These are phyloP conservation scores for Camellia oleifera DNA, from an alignment of 179 eudicot genomes.

Conservation along the genomic window DNA sequence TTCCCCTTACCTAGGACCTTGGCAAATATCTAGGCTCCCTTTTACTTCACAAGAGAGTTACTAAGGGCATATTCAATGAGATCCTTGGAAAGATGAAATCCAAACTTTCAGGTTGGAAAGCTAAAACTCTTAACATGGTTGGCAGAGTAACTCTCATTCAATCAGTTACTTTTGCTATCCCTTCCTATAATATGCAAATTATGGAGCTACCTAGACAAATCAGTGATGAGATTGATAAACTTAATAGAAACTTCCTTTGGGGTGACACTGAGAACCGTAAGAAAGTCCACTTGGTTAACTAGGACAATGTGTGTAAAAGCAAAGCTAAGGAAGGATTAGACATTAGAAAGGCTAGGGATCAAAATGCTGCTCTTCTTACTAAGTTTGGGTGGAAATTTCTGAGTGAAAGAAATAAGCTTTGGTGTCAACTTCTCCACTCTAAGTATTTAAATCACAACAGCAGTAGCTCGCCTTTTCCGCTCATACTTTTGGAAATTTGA, in stretches of 20 bases:
- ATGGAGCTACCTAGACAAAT: background rate
- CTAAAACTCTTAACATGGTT: background rate
- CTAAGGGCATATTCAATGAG: background rate
- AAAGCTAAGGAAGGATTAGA: background rate
- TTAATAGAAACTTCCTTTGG: background rate
- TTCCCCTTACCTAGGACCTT: background rate
- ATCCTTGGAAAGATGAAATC: background rate
- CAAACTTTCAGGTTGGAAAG: background rate
- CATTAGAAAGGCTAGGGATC: background rate
- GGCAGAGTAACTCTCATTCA: background rate
- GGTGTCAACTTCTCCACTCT: no score
- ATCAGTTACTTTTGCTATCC: background rate
- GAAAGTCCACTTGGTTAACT: background rate
- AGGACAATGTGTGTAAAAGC: background rate
- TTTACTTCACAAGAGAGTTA: background rate
- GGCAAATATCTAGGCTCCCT: background rate
- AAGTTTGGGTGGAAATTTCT: background rate
- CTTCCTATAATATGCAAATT: background rate
- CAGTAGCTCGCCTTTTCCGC: no score
- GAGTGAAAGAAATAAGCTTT: no score
- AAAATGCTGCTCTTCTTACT: background rate
- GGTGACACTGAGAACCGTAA: background rate
- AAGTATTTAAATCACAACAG: no score
- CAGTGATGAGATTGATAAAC: background rate
- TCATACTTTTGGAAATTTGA: no score